Base-by-base conservation (phyloP, 2,329 filamentous ascomycete genomes). In the Pseudohalonectria lignicola region DNA sequence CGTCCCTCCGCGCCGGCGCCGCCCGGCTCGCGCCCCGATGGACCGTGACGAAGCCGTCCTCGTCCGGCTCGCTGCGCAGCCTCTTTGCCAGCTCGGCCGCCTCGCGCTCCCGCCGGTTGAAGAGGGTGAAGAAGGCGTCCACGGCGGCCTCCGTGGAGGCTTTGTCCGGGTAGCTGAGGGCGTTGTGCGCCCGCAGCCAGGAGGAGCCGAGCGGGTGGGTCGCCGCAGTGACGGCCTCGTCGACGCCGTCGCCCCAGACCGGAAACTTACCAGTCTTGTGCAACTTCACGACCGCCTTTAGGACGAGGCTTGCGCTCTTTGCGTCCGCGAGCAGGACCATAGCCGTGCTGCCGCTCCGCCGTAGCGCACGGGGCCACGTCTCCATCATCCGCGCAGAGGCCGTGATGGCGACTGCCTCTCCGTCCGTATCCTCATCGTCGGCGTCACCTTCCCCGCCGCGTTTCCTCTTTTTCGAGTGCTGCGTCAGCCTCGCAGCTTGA, bases 11-110 rank as follows among this genome's bases (percentile, higher is more conserved):
- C 2, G 84, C 87, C 1, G 85, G 79, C n/a, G 81, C 82, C 6
- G 70, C 70, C 41, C 81, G 68, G n/a, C 18, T 19, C 25, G 87
- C 87, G 19, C 87, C 87, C 39, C 84, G 74, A 2, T 80, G 83
- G 18, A 98, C 92, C 4, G 88, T 96, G 35, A 96, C 74, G 56
- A 98, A 98, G 2, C 92, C 92, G 57, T 98, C 92, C 53, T 86
- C 88, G 57, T 98, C 92, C 1, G 90, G 86, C 51, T 86, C 79
- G 48, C 82, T 81, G 43, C 85, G 77, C 43, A 81, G 64, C 39
- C 73, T 64, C 61, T 75, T 78, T 54, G 62, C 82, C 53, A 66
- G 70, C 62, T 64, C 79, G 46, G 53, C 71, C 48, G 67, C 79
- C 59, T 67, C 80, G 61, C 58, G 76, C 67, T 73, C 83, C 62